Conservation (phyloP, 352 stramenopile species). For the Phytophthora pluvialis region DNA sequence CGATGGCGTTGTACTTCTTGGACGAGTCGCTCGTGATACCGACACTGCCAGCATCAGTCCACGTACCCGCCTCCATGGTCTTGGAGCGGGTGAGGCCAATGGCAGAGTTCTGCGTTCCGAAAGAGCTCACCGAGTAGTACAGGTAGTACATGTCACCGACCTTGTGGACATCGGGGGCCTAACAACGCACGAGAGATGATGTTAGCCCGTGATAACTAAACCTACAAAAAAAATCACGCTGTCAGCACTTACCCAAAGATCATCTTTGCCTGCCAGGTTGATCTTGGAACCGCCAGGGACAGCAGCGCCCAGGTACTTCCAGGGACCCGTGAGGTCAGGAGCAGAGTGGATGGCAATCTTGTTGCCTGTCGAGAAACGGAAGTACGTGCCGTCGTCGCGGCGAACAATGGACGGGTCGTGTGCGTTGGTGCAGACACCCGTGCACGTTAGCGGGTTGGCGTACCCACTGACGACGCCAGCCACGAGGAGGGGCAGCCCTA, state of each 20-base stretch:
- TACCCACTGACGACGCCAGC: conserved; percentile 26
- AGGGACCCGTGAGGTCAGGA: conserved; percentile 45
- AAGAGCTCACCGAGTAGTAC: conserved; percentile 64
- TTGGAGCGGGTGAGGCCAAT: conserved; percentile 51
- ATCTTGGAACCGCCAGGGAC: conserved; percentile 51
- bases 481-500: conserved; percentile 19
- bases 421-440: conserved; percentile 43
- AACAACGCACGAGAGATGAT: background rate
- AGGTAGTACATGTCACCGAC: conserved; percentile 60
- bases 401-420: conserved; percentile 64
- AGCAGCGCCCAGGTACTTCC: conserved; percentile 51
- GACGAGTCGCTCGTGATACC: conserved; percentile 41
- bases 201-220: no score
- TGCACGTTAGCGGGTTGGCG: conserved; percentile 29
- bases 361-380: conserved; percentile 59
- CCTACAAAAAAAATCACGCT: no score
- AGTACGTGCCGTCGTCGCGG: conserved; percentile 56
- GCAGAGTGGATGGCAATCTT: conserved; percentile 60
- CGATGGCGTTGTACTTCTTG: conserved; percentile 65
- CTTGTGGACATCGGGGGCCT: conserved; percentile 54
- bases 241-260: conserved; percentile 42
- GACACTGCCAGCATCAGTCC: conserved; percentile 41
- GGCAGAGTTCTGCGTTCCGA: conserved; percentile 51
- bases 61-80: conserved; percentile 53
- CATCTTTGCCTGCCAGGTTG: conserved; percentile 50